Evolutionary conservation across 352 stramenopile genomes (phyloP).

Genomic region (Phytophthora palmivora): DNA sequence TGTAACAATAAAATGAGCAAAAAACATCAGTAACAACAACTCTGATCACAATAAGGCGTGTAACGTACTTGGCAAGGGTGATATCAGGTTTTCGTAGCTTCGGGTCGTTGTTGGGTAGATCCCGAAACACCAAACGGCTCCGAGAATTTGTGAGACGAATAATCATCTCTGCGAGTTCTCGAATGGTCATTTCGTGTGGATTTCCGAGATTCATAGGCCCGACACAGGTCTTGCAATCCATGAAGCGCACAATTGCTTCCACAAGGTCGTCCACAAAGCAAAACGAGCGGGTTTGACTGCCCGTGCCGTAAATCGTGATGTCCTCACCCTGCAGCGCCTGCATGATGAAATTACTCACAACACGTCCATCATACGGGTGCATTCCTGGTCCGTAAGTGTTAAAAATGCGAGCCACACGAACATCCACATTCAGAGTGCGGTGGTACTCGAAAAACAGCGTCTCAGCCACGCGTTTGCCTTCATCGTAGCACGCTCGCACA

Average conservation of each 20-base stretch:
- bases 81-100: slow-evolving; percentile 97
- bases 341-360: slow-evolving; percentile 99
- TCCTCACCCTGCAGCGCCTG: slow-evolving; percentile 70
- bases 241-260: slow-evolving; percentile 96
- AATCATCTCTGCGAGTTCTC: slow-evolving; percentile 92
- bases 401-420: slow-evolving; percentile 98
- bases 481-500: slow-evolving; percentile 98
- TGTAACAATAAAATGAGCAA: slow-evolving; percentile 33
- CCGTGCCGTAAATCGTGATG: slow-evolving; percentile 95
- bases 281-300: slow-evolving; percentile 98
- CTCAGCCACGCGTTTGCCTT: slow-evolving; percentile 99
- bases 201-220: slow-evolving; percentile 98
- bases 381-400: slow-evolving; percentile 99
- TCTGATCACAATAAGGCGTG: slow-evolving; percentile 3
- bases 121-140: slow-evolving; percentile 91
- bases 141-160: slow-evolving; percentile 84
- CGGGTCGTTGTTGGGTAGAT: slow-evolving; percentile 94
- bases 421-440: slow-evolving; percentile 93
- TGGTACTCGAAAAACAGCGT: slow-evolving; percentile 99
- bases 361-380: slow-evolving; percentile 98
- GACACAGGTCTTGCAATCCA: slow-evolving; percentile 84
- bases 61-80: slow-evolving; percentile 89
- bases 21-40: slow-evolving; percentile 9
- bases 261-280: slow-evolving; percentile 99
- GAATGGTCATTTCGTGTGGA: slow-evolving; percentile 98